Percentiles rank a stretch among this genome's conserved stretches.
Evolutionary conservation across 768 basidiomycete species (phyloP).

Genomic region (Hypholoma sublateritium): DNA sequence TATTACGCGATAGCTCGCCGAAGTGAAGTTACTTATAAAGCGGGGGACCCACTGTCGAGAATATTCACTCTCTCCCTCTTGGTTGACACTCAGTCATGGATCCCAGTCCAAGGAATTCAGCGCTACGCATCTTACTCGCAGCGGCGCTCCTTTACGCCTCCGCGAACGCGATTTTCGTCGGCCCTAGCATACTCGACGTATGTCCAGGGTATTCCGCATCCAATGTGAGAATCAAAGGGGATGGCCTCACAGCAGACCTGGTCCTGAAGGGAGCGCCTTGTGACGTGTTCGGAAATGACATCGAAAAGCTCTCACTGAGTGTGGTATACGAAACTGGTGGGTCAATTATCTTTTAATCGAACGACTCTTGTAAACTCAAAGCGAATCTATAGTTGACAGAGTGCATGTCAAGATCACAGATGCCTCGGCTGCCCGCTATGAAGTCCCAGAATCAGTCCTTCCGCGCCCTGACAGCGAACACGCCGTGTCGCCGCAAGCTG

Average conservation of each 20-base stretch:
- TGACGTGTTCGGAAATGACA: slow-evolving; percentile 60
- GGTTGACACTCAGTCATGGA: not conserved
- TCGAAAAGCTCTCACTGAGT: slow-evolving; percentile 42
- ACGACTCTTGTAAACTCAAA: not conserved
- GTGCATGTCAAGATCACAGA: slow-evolving; percentile 68
- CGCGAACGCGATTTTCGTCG: slow-evolving; percentile 17
- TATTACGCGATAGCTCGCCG: no score
- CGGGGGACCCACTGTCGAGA: no score
- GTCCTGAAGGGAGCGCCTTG: slow-evolving; percentile 52
- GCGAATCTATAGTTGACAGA: slow-evolving; percentile 40
- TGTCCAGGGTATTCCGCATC: slow-evolving; percentile 61
- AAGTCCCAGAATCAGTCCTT: slow-evolving; percentile 63
- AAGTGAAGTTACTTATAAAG: no score
- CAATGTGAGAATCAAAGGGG: slow-evolving; percentile 38
- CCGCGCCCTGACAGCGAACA: slow-evolving; percentile 45
- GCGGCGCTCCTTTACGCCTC: not conserved
- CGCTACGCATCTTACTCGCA: not conserved
- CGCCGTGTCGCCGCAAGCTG: slow-evolving; percentile 24
- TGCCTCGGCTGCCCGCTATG: slow-evolving; percentile 47
- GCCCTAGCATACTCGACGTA: slow-evolving; percentile 45
- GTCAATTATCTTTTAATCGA: slow-evolving; percentile 8
- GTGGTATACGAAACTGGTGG: slow-evolving; percentile 62
- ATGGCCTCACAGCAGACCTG: slow-evolving; percentile 49
- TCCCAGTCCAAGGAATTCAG: not conserved
- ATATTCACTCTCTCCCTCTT: no score